Conservation (phyloP, 2,329 filamentous ascomycete genomes). For the Shiraia bambusicola region DNA sequence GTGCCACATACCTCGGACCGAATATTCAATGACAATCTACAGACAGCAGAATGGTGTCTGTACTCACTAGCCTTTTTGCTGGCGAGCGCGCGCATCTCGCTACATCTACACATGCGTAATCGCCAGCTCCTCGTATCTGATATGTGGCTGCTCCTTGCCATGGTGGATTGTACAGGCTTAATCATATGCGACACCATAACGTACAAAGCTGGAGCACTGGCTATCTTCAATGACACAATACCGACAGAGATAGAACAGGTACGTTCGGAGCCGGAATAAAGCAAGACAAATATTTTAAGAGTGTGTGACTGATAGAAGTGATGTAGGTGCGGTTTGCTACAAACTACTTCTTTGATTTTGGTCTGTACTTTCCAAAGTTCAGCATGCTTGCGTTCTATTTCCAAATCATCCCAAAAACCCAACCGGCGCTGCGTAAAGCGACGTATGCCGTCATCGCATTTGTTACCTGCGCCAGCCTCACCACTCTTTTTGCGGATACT, state of each 20-base stretch:
- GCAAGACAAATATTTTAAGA: too few relatives aligned
- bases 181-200: slow-evolving; percentile 7
- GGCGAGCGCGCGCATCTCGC: background rate
- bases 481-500: slow-evolving; percentile 9
- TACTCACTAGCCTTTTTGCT: slow-evolving; percentile 3
- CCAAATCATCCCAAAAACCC: slow-evolving; percentile 7
- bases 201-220: slow-evolving; percentile 8
- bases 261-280: background rate
- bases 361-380: slow-evolving; percentile 10
- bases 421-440: slow-evolving; percentile 1
- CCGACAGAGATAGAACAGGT: background rate
- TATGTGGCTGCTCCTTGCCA: slow-evolving; percentile 3
- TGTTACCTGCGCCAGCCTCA: slow-evolving; percentile 3
- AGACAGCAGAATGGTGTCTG: slow-evolving; percentile 6
- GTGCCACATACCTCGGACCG: background rate
- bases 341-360: slow-evolving; percentile 12
- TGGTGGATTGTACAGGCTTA: background rate
- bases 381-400: slow-evolving; percentile 11
- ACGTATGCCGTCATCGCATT: slow-evolving; percentile 6
- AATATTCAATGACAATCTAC: background rate
- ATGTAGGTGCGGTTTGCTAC: slow-evolving; percentile 9
- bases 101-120: slow-evolving; percentile 2
- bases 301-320: background rate
- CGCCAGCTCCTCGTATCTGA: slow-evolving; percentile 3
- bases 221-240: background rate